These are phyloP conservation scores for Paragyromitra xinjiangensis DNA, from an alignment of 495 filamentous ascomycete species.

Conservation along the genomic window DNA sequence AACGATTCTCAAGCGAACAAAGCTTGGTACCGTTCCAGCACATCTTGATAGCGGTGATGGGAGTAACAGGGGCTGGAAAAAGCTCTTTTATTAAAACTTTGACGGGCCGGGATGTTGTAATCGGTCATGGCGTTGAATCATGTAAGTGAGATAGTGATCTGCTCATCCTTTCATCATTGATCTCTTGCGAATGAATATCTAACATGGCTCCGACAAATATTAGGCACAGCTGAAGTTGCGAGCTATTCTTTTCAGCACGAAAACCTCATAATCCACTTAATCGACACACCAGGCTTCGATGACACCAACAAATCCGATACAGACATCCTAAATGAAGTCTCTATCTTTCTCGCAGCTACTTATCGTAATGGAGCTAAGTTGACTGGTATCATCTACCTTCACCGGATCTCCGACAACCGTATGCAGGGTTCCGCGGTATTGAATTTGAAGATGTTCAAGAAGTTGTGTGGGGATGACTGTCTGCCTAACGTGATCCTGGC, in stretches of 20 bases:
- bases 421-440: slow-evolving; percentile 60
- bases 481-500: slow-evolving; percentile 60
- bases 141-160: slow-evolving; percentile 29
- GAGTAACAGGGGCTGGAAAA: slow-evolving; percentile 61
- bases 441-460: slow-evolving; percentile 62
- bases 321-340: slow-evolving; percentile 60
- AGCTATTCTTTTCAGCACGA: slow-evolving; percentile 40
- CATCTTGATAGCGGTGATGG: slow-evolving; percentile 61
- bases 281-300: slow-evolving; percentile 66
- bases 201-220: neutral
- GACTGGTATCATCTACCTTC: slow-evolving; percentile 62
- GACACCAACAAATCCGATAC: slow-evolving; percentile 62
- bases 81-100: slow-evolving; percentile 59
- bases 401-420: slow-evolving; percentile 61
- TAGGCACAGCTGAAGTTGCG: slow-evolving; percentile 50
- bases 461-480: slow-evolving; percentile 60
- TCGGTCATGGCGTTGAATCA: slow-evolving; percentile 51
- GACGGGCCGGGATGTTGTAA: slow-evolving; percentile 45
- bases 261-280: slow-evolving; percentile 56
- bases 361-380: slow-evolving; percentile 55
- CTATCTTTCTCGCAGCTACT: slow-evolving; percentile 54
- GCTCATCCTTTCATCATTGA: neutral
- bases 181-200: neutral
- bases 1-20: neutral
- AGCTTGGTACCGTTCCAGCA: neutral